Base-by-base conservation (phyloP, 345 rosid genomes). In the Salix udensis region DNA sequence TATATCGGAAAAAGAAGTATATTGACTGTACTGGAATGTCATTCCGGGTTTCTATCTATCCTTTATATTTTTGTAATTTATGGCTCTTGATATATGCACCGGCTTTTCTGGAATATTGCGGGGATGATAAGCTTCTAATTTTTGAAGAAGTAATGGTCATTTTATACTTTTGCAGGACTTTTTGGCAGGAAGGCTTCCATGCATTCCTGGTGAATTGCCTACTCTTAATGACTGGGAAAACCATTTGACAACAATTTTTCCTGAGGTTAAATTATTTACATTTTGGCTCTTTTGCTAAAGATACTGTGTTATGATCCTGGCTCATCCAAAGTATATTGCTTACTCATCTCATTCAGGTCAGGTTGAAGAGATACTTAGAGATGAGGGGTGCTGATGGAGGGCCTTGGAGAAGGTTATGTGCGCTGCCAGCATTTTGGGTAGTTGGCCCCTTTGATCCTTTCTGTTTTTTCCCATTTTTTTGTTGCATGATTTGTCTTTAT, bases 331-430 rank as follows among this genome's bases (percentile, higher is more conserved):
- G 65, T 67, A 62, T 53, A 55, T 64, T 28, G 37, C 61, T 65
- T 39, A 21, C 80, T 64, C 46, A 2, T 78, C 69, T 58, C 73
- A 72, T 81, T 73, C 86, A 91, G 98, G 99, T 96, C 62, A 88
- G 99, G 75, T 84, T 96, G 76, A 96, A 96, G 92, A 88, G 99
- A 71, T 96, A 96, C 86, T 84, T 96, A 88, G 99, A 96, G 88
- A 96, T 96, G 99, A 94, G 98, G 83, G 99, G 99, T 71, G 97
- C 98, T 83, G 99, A 94, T 89, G 97, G 98, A 85, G 98, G 98
- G 81, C 97, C 99, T 55, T 91, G 97, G 98, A 92, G 99, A 88
- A 92, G 97, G 78, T 67, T 94, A 70, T 92, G 98, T 82, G 99
- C 98, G 30, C 82, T 96, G 80, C 97, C 98, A 53, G 99, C 99